Evolutionary conservation across 2,329 filamentous ascomycete species (phyloP).

Genomic region (Purpureocillium takamizusanense): DNA sequence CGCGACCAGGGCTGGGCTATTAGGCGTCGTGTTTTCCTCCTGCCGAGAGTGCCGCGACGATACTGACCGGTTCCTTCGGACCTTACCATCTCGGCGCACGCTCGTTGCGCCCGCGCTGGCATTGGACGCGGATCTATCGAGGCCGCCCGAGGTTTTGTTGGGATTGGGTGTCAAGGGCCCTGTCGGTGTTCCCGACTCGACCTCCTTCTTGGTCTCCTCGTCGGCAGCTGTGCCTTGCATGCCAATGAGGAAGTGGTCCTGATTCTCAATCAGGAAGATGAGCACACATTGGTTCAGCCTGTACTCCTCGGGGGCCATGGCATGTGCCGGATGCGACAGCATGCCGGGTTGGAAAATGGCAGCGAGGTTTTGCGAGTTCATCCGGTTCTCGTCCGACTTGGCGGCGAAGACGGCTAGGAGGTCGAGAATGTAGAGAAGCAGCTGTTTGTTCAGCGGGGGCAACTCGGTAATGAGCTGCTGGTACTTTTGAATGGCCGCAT

Average conservation of each 20-base stretch:
- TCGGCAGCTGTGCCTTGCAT: slow-evolving; percentile 99
- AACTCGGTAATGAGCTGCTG: slow-evolving; percentile 88
- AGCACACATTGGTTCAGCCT: slow-evolving; percentile 92
- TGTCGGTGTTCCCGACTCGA: slow-evolving; percentile 59
- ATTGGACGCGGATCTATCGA: slow-evolving; percentile 65
- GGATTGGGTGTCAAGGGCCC: slow-evolving; percentile 35
- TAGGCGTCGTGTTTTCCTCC: slow-evolving; percentile 64
- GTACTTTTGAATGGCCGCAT: slow-evolving; percentile 70
- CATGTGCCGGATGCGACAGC: slow-evolving; percentile 85
- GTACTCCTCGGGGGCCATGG: slow-evolving; percentile 93
- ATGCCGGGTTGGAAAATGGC: slow-evolving; percentile 97
- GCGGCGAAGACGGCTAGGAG: slow-evolving; percentile 93
- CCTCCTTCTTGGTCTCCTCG: slow-evolving; percentile 58
- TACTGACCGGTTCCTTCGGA: slow-evolving; percentile 83
- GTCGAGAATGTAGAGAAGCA: slow-evolving; percentile 92
- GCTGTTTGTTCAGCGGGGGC: slow-evolving; percentile 84
- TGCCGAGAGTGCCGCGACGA: slow-evolving; percentile 80
- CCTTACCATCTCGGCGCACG: slow-evolving; percentile 66
- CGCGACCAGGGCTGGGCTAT: slow-evolving; percentile 45
- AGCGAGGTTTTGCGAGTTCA: slow-evolving; percentile 89
- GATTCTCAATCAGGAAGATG: slow-evolving; percentile 96
- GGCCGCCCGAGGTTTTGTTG: slow-evolving; percentile 39
- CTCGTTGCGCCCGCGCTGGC: slow-evolving; percentile 85
- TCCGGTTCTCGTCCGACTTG: slow-evolving; percentile 92
- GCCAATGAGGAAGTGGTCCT: slow-evolving; percentile 95